phyloP scores from a whole-genome alignment of 306 rosid genomes.

The Rubus parviflorus region DNA sequence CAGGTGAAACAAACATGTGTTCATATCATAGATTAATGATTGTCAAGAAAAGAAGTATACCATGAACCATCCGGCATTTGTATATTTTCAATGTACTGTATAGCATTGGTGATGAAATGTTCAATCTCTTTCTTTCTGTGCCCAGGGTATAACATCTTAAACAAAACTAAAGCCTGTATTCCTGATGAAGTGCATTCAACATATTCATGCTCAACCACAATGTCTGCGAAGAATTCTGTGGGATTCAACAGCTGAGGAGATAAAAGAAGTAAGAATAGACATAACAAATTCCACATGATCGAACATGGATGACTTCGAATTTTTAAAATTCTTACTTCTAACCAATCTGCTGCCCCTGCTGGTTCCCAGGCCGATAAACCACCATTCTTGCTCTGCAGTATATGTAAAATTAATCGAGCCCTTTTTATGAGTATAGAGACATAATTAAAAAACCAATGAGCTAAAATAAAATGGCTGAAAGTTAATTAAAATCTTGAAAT shows the following conservation, averaged over 20 bases:
- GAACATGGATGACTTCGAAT: too few relatives aligned
- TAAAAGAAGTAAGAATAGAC: not conserved
- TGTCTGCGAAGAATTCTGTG: slow-evolving; percentile 9
- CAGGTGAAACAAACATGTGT: not conserved
- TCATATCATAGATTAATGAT: not conserved
- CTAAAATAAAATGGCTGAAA: not conserved
- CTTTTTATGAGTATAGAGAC: not conserved
- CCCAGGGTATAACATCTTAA: slow-evolving; percentile 1
- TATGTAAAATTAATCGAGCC: too few relatives aligned
- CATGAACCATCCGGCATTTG: slow-evolving; percentile 21
- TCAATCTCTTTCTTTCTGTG: slow-evolving; percentile 19
- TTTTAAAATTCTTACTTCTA: slow-evolving; percentile 48
- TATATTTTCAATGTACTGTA: not conserved
- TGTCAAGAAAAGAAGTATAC: not conserved
- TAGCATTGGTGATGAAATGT: not conserved
- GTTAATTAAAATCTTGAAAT: too few relatives aligned
- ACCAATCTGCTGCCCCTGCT: slow-evolving; percentile 56
- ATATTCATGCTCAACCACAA: slow-evolving; percentile 19
- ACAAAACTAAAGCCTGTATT: slow-evolving; percentile 3
- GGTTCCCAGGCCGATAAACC: slow-evolving; percentile 77
- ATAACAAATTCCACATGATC: too few relatives aligned
- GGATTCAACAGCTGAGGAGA: slow-evolving; percentile 9
- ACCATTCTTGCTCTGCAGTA: slow-evolving; percentile 70
- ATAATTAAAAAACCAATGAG: not conserved
- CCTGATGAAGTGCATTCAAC: slow-evolving; percentile 17